Evolutionary conservation across 176 grass and related monocot genomes (phyloP).

Genomic region (Oryza brachyantha): DNA sequence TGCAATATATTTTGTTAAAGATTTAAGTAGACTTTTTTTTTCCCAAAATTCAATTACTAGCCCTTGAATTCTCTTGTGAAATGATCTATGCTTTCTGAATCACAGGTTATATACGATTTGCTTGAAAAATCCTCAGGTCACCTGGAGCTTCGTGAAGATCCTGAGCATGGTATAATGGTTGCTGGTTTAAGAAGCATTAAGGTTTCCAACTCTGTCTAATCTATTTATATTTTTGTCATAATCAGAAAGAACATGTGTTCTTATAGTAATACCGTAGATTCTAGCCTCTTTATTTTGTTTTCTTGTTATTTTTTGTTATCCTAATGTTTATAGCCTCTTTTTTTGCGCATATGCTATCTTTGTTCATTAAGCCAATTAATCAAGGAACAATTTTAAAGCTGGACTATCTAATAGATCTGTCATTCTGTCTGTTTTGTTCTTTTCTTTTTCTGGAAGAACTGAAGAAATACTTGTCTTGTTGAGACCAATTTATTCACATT

Average conservation of each 20-base stretch:
- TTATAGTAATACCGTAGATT: background rate
- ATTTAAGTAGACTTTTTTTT: too few relatives aligned
- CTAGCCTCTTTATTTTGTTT: background rate
- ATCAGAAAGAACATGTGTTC: background rate
- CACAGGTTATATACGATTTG: slow-evolving; percentile 98
- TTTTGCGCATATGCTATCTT: background rate
- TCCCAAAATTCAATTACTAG: slow-evolving; percentile 1
- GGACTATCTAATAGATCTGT: background rate
- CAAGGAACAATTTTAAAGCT: background rate
- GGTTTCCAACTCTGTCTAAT: slow-evolving; percentile 45
- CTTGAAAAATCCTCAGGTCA: slow-evolving; percentile 97
- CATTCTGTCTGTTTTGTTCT: background rate
- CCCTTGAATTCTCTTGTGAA: slow-evolving; percentile 14
- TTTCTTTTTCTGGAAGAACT: background rate
- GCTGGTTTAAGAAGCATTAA: slow-evolving; percentile 98
- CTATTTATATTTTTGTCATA: slow-evolving; percentile 10
- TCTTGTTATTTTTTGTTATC: background rate
- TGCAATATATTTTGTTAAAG: background rate
- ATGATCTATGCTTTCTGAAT: slow-evolving; percentile 30
- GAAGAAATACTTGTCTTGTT: background rate
- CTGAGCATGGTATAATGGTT: slow-evolving; percentile 88
- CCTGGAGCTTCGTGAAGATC: slow-evolving; percentile 97
- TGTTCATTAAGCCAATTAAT: background rate
- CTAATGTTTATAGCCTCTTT: background rate
- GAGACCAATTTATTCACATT: background rate